phyloP scores from a whole-genome alignment of 768 basidiomycete genomes.

The Boletus sensibilis region DNA sequence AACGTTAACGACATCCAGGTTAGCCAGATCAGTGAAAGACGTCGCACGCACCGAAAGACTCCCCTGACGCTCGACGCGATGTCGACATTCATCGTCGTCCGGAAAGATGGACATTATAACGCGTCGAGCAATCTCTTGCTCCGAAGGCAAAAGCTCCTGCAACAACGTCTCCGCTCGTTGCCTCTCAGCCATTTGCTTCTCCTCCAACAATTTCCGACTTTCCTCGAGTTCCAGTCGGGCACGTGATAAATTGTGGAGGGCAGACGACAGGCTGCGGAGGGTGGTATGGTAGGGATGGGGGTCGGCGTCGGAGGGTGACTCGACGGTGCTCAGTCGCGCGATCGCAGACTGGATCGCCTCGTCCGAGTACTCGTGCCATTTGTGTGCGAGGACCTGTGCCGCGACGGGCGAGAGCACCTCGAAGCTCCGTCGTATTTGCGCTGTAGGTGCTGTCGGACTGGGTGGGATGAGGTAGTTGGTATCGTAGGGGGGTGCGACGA shows the following conservation, averaged over 20 bases:
- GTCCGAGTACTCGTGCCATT: conserved; percentile 79
- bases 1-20: neutral
- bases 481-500: conserved; percentile 42
- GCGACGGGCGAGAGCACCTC: conserved; percentile 29
- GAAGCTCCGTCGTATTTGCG: conserved; percentile 6
- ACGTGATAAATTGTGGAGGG: conserved; percentile 56
- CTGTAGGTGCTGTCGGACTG: conserved; percentile 30
- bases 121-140: conserved; percentile 64
- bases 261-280: conserved; percentile 67
- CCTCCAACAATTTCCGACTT: conserved; percentile 46
- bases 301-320: conserved; percentile 46
- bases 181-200: conserved; percentile 57
- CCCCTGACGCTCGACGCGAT: conserved; percentile 53
- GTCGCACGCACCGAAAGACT: conserved; percentile 54
- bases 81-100: conserved; percentile 43
- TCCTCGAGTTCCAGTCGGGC: conserved; percentile 66
- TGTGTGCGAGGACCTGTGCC: conserved; percentile 57
- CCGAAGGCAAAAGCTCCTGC: conserved; percentile 55
- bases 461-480: conserved; percentile 32
- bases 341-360: conserved; percentile 67
- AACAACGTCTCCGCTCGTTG: conserved; percentile 54
- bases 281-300: conserved; percentile 64
- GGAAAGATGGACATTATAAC: conserved; percentile 66
- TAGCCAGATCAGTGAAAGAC: neutral
- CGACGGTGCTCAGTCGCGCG: conserved; percentile 44